Evolutionary conservation across 1,139 yeast species (phyloP).

Genomic region (Debaryomyces subglobosus): DNA sequence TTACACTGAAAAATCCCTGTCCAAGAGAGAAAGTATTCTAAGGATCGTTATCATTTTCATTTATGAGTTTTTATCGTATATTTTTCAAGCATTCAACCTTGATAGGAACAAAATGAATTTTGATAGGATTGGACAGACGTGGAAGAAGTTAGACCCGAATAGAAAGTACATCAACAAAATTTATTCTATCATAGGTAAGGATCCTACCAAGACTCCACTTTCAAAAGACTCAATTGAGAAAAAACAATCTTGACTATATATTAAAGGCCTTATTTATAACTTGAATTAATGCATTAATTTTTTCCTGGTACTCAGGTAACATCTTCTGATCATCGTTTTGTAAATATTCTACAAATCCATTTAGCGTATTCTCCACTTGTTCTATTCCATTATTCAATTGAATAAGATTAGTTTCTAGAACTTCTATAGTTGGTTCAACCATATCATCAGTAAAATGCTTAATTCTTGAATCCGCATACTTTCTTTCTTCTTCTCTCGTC

Average conservation of each 20-base stretch:
- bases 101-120: conserved; percentile 47
- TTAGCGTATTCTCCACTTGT: conserved; percentile 14
- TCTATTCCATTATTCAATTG: conserved; percentile 15
- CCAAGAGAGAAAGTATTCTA: conserved; percentile 6
- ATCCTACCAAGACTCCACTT: conserved; percentile 20
- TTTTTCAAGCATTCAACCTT: conserved; percentile 38
- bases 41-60: conserved; percentile 29
- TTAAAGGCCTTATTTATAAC: conserved; percentile 20
- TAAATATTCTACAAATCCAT: conserved; percentile 9
- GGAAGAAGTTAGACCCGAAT: conserved; percentile 51
- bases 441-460: conserved; percentile 18
- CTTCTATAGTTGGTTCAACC: conserved; percentile 18
- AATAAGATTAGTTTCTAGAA: conserved; percentile 19
- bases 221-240: neutral
- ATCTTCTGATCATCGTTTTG: conserved; percentile 11
- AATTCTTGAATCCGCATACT: conserved; percentile 13
- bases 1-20: conserved; percentile 2
- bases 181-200: conserved; percentile 40
- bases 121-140: conserved; percentile 45
- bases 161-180: conserved; percentile 41
- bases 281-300: conserved; percentile 25
- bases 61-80: conserved; percentile 34
- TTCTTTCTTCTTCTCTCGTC: conserved; percentile 18
- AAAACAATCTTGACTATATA: neutral
- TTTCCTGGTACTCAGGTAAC: conserved; percentile 19